Base-by-base conservation (phyloP, 1,284 basidiomycete species). In the Naganishia albida region DNA sequence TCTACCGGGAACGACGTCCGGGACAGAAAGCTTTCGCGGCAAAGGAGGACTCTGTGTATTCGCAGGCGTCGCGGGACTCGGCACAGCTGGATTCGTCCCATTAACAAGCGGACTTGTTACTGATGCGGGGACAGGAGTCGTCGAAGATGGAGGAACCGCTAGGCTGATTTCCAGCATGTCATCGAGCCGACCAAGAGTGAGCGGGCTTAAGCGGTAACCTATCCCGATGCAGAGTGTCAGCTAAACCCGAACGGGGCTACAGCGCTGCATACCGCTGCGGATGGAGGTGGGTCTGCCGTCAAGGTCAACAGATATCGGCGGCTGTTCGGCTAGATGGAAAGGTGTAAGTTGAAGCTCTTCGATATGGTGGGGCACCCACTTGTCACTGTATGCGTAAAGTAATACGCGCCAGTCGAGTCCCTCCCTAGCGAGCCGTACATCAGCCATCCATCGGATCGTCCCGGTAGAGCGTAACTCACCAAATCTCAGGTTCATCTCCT, bases 301-400 rank as follows among this genome's bases (percentile, higher is more conserved):
- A 2, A 12, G 25, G 25, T 50, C 13, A 7, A 25, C 28, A 7
- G 25, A 16, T 50, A 30, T 30, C 13, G 49, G 49, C 7, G 49
- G 49, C 7, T 28, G 49, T 7, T 50, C 49, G 7, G 49, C 49
- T 50, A 28, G 15, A 25, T 16, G 15, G 15, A n/a, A 3, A 25
- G 13, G 15, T n/a, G 20, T 25, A 8, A 28, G 28, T 25, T 28
- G 20, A 12, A 30, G 28, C 18, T 13, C 13, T 16, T n/a, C 25
- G 49, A 12, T 25, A 10, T 16, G 25, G 10, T 48, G n/a, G n/a
- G 25, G n/a, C 4, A 50, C 49, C 13, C 13, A 28, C 25, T 28
- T 6, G 42, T 43, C 16, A 50, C 49, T 23, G 49, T 50, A 28
- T 50, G 49, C 25, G 49, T 50, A 28, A 50, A 50, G 49, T 50